Percentiles rank a stretch among this genome's conserved stretches.
Conservation (phyloP, 2,329 filamentous ascomycete genomes). For the Cryoendolithus antarcticus region DNA sequence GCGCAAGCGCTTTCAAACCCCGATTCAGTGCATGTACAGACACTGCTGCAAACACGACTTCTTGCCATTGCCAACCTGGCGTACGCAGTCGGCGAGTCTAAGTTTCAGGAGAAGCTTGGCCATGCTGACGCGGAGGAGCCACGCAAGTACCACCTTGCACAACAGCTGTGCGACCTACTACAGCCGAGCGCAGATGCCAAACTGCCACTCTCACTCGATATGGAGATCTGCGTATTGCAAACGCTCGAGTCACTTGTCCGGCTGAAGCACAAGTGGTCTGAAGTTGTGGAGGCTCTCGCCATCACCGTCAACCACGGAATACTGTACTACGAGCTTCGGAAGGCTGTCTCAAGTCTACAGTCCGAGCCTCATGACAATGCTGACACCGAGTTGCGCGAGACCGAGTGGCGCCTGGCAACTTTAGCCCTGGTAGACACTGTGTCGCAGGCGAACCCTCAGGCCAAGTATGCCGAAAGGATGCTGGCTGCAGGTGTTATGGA, state of each 20-base stretch:
- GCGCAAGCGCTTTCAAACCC: constrained; percentile 67
- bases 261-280: constrained; percentile 61
- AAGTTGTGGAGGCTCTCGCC: constrained; percentile 82
- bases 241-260: constrained; percentile 76
- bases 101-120: constrained; percentile 76
- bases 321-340: constrained; percentile 81
- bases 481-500: constrained; percentile 82
- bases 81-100: constrained; percentile 70
- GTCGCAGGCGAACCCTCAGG: constrained; percentile 38
- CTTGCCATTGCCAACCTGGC: constrained; percentile 83
- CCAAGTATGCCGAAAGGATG: constrained; percentile 65
- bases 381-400: constrained; percentile 49
- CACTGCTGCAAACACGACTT: constrained; percentile 62
- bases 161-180: constrained; percentile 84
- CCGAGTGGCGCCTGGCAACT: constrained; percentile 81
- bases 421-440: constrained; percentile 81
- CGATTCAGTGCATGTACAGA: constrained; percentile 46
- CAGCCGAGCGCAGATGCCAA: constrained; percentile 66
- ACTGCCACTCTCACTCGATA: constrained; percentile 54
- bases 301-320: constrained; percentile 95
- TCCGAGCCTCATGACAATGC: constrained; percentile 43
- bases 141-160: constrained; percentile 74
- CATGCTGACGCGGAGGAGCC: constrained; percentile 84
- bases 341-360: constrained; percentile 73
- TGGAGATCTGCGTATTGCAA: constrained; percentile 72